phyloP scores from a whole-genome alignment of 108 stramenopile genomes.

The Aurantiochytrium sp. region DNA sequence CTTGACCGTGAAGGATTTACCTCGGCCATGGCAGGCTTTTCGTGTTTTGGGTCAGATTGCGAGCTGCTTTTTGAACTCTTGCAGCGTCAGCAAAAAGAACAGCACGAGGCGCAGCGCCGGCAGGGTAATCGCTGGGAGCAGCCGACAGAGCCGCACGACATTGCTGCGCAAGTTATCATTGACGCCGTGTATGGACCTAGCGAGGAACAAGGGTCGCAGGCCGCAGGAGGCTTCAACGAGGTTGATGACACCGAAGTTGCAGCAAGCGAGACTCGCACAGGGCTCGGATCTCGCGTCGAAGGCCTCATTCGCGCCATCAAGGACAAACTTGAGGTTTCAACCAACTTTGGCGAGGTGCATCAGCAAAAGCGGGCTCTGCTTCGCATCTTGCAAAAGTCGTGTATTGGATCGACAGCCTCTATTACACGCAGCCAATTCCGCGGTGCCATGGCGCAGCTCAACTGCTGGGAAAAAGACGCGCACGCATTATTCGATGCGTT shows the following conservation, averaged over 20 bases:
- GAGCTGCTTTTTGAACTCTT: not conserved
- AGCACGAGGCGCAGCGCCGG: too few relatives aligned
- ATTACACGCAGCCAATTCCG: conserved; percentile 6
- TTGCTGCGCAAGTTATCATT: not conserved
- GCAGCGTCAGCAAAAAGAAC: not conserved
- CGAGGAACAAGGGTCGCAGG: too few relatives aligned
- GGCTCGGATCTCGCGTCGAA: not conserved
- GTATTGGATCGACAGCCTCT: not conserved
- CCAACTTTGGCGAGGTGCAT: not conserved
- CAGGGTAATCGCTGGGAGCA: too few relatives aligned
- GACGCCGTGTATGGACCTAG: not conserved
- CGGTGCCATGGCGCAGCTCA: not conserved
- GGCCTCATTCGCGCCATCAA: not conserved
- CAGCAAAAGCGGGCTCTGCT: not conserved
- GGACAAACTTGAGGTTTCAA: not conserved
- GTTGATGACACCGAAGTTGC: not conserved
- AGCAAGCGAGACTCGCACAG: not conserved
- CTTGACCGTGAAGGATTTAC: not conserved
- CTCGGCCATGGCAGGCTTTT: not conserved
- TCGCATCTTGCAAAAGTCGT: not conserved
- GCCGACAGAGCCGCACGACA: not conserved
- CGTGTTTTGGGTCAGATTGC: not conserved
- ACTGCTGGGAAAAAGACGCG: conserved; percentile 6
- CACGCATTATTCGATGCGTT: not conserved
- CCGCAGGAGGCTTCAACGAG: not conserved